A percentile compares a stretch with the other conserved stretches of the same genome.
Evolutionary conservation across 2,329 filamentous ascomycete genomes (phyloP).

Genomic region (Moelleriella libera): DNA sequence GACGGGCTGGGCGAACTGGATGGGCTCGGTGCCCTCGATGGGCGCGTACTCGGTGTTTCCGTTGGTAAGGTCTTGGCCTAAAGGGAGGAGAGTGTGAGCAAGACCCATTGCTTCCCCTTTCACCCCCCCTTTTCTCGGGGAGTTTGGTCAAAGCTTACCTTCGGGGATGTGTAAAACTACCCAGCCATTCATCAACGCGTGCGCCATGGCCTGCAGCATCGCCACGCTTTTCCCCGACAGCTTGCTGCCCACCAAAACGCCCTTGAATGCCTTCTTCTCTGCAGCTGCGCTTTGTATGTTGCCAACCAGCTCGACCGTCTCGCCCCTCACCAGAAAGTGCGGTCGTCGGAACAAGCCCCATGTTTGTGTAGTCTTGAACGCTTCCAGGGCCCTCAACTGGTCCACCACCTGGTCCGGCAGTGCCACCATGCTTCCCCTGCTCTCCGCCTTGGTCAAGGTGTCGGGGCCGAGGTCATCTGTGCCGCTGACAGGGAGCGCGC

Average conservation of each 20-base stretch:
- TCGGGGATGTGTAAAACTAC: constrained; percentile 82
- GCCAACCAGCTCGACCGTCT: constrained; percentile 60
- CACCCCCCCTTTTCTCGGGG: too few species aligned
- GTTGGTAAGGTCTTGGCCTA: constrained; percentile 64
- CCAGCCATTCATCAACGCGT: constrained; percentile 74
- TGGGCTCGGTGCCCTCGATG: constrained; percentile 41
- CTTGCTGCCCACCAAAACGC: constrained; percentile 59
- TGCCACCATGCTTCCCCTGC: constrained; percentile 52
- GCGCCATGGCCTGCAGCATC: constrained; percentile 68
- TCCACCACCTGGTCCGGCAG: constrained; percentile 61
- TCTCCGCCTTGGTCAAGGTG: constrained; percentile 37
- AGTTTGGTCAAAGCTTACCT: constrained; percentile 38
- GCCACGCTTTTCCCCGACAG: constrained; percentile 78
- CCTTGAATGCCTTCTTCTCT: constrained; percentile 40
- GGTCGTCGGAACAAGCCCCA: constrained; percentile 81
- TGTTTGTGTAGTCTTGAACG: constrained; percentile 80
- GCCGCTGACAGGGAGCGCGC: constrained; percentile 64
- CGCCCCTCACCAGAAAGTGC: constrained; percentile 60
- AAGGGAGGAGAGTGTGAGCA: too few species aligned
- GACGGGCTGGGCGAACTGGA: constrained; percentile 61
- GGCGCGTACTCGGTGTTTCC: constrained; percentile 70
- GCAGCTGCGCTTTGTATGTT: constrained; percentile 41
- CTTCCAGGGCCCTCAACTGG: constrained; percentile 67
- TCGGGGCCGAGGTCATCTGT: constrained; percentile 45
- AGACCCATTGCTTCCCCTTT: too few species aligned